These are phyloP conservation scores for Chrysochromulina tobinii DNA, from an alignment of 78 protist species.

Conservation along the genomic window DNA sequence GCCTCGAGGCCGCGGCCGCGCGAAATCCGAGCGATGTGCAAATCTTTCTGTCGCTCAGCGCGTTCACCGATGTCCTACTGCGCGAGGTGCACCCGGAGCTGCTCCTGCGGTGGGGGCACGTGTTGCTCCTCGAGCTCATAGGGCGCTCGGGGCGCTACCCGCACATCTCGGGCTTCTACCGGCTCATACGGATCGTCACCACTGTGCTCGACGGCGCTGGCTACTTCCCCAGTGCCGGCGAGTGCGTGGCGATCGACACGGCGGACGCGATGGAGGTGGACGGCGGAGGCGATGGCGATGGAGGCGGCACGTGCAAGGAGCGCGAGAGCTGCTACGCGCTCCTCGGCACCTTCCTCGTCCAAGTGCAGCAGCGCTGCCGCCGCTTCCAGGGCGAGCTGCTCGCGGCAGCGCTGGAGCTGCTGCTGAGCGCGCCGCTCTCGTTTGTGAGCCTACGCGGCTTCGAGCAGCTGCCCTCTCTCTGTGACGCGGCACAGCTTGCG, in stretches of 20 bases:
- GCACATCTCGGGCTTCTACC: neutral
- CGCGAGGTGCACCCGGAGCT: neutral
- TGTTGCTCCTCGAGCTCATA: neutral
- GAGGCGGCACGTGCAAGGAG: neutral
- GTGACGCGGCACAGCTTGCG: neutral
- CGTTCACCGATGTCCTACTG: neutral
- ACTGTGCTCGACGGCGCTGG: neutral
- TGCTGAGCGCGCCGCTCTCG: neutral
- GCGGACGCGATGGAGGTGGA: neutral
- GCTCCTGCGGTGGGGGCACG: neutral
- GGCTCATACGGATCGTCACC: neutral
- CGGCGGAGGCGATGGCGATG: neutral
- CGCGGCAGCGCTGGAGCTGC: neutral
- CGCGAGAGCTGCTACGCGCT: neutral
- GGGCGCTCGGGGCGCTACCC: neutral
- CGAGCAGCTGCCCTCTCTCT: too few relatives aligned
- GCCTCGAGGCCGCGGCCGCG: too few relatives aligned
- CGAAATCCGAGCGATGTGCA: too few relatives aligned
- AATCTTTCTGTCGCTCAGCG: too few relatives aligned
- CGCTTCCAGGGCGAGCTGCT: conserved; percentile 6
- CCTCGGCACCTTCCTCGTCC: neutral
- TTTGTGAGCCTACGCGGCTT: neutral
- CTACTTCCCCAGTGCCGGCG: neutral
- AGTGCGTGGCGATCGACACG: neutral
- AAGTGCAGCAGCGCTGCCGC: neutral